Evolutionary conservation across 2,329 filamentous ascomycete species (phyloP), one percentile per base, ranked within the genome.

Genomic region (Tetracladium maxilliforme): DNA sequence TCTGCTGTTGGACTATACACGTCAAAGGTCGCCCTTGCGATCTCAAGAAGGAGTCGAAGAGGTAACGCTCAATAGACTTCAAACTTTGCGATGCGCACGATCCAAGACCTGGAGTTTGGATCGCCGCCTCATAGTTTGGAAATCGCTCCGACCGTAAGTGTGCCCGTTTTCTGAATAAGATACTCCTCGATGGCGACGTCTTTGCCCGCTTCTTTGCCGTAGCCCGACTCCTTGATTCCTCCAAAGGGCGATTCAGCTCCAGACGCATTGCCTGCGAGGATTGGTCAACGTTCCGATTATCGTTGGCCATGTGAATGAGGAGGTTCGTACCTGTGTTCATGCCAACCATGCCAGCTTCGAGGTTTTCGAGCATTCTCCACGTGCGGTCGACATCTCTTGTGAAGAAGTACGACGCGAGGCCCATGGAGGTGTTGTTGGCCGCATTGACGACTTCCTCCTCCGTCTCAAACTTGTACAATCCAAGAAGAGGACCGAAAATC

Each of bases 321-420:
- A 10, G 15, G 22, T 19, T 38, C 43, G 25, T 42, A 54, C 66
- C 62, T 28, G 63, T 69, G 36, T 73, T 73, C 49, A 73, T 51
- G 10, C 71, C 72, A 39, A 78, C 70, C 72, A 77, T 78, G 4
- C 71, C 72, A 5, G 72, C 71, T 42, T 78, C 70, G 17, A 79
- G 43, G 34, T 67, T 72, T 53, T 79, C 72, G 29, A 77, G 51
- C 41, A 78, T 48, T 30, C 73, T 55, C 65, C 71, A 75, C 25
- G 68, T 56, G 1, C 71, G 65, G 40, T 76, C 69, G 5, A 77
- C 51, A 37, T 75, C 68, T 50, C 73, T 74, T 1, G 72, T 78
- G 46, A 77, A 77, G 32, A 67, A 67, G 38, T 78, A 78, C 19
- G 65, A 71, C 6, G 72, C 72, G 31, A 76, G 45, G 5, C 72